Base-by-base conservation (phyloP, 139 green algal species). In the Auxenochlorella pyrenoidosa region DNA sequence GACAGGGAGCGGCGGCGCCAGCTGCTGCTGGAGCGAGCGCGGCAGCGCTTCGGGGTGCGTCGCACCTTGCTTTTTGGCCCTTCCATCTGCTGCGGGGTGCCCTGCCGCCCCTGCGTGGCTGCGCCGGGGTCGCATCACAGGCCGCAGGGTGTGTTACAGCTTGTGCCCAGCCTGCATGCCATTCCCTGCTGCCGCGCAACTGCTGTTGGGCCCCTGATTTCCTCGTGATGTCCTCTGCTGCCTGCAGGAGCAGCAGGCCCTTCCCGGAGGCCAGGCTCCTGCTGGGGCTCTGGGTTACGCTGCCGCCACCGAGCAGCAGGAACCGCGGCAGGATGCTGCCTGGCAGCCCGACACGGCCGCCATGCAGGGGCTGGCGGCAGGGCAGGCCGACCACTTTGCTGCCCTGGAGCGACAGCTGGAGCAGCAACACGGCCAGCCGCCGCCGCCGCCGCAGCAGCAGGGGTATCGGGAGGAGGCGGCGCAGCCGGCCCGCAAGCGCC, bases 1-100 rank as follows among this genome's bases (percentile, higher is more conserved):
- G 95, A 97, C 54, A 73, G 90, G 12, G 92, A 96, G 79, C 88
- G 87, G 59, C 85, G 95, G 3, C 90, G 89, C 16, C 58, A 88
- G 32, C 43, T 90, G 66, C 92, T 97, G 59, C 58, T 94, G 76
- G 36, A 90, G 70, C 89, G 93, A 0, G 92, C 93, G 0, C 70
- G 84, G n/a, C 34, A 76, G 75, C 89, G 84, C 3, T 83, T 77
- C 12, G 77, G 76, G 73, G 47, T 63, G 58, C 63, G 63, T 22
- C 63, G 3, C 32, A 41, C 32, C 32, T 13, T 41, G 0, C 32
- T 8, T 24, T 8, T 36, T 24, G 21, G 24, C 21, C 63, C 36
- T 34, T 13, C 54, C 54, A 26, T 18, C 63, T 71, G 63, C 8
- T 71, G 63, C 38, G 63, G 6, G n/a, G n/a, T n/a, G n/a, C n/a